Evolutionary conservation across 2,329 filamentous ascomycete genomes (phyloP), one percentile per base, ranked within the genome.

Genomic region (Mariannaea elegans): DNA sequence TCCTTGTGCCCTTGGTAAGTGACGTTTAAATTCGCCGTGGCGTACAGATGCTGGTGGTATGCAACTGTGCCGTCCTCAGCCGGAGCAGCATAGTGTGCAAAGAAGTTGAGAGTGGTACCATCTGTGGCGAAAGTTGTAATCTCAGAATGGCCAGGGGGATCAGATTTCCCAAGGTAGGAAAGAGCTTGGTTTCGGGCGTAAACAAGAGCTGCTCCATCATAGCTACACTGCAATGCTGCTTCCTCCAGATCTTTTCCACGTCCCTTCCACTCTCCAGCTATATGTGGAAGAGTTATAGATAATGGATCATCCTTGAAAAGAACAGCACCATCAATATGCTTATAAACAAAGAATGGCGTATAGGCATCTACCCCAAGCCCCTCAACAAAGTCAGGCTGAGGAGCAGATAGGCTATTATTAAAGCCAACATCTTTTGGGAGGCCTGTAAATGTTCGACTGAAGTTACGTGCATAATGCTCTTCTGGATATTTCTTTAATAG

Each of bases 311-410:
- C 59, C 49, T 62, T 55, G 38, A 63, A 61, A 7, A 73, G 60
- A 9, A 63, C 57, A 1, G 69, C 67, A 2, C 65, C 64, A 2
- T 9, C 14, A 16, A 68, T 8, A 1, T 50, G 16, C 8, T 65
- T 32, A n/a, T 59, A 19, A 44, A 67, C 41, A 1, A 59, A 56
- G n/a, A 65, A 60, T 1, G 54, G 50, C 4, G 7, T 7, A n/a
- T 45, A 67, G 16, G 55, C 42, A 12, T 45, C 0, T 18, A 61
- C 34, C 2, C 53, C 36, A 31, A 69, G 61, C 9, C 69, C 70
- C 49, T 74, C 66, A 46, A 74, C 48, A 21, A 67, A 71, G 62
- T 72, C 70, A 24, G 73, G 70, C 42, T 72, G 66, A 24, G 69
- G 61, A 21, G 67, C 56, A 23, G 70, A 68, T 3, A 74, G 60